These are phyloP conservation scores for Podospora anserina DNA, from an alignment of 495 filamentous ascomycete genomes.

Conservation along the genomic window DNA sequence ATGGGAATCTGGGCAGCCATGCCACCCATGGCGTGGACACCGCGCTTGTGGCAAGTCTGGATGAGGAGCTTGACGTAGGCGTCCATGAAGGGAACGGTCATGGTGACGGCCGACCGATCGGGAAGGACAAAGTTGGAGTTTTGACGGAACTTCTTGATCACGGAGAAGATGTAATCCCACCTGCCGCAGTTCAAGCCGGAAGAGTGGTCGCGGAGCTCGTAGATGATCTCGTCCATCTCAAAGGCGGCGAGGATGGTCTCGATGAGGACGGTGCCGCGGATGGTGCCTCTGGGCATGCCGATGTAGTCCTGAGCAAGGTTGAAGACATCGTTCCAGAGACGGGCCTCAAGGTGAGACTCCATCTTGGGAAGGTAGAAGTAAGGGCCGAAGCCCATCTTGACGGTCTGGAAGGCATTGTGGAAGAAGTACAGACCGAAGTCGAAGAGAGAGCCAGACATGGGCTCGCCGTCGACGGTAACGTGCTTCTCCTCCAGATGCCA, in stretches of 20 bases:
- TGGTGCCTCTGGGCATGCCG: slow-evolving; percentile 84
- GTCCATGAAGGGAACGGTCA: slow-evolving; percentile 99
- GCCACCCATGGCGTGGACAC: slow-evolving; percentile 97
- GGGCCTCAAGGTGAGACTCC: slow-evolving; percentile 95
- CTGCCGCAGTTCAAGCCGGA: slow-evolving; percentile 96
- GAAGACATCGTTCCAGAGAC: slow-evolving; percentile 99
- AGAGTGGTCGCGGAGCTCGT: slow-evolving; percentile 95
- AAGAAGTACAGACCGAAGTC: slow-evolving; percentile 99
- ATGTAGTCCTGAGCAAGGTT: slow-evolving; percentile 93
- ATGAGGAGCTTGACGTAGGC: slow-evolving; percentile 91
- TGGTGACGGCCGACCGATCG: slow-evolving; percentile 86
- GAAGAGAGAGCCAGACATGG: slow-evolving; percentile 90
- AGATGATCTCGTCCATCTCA: slow-evolving; percentile 99
- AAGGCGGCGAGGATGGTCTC: slow-evolving; percentile 99
- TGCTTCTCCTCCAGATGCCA: slow-evolving; percentile 99
- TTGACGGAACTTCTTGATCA: slow-evolving; percentile 99
- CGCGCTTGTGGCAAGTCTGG: slow-evolving; percentile 92
- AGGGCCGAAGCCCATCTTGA: slow-evolving; percentile 79
- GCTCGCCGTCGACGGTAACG: slow-evolving; percentile 91
- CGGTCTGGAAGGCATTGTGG: slow-evolving; percentile 91
- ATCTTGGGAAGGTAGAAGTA: slow-evolving; percentile 99
- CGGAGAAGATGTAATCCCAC: slow-evolving; percentile 99
- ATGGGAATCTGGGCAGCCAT: slow-evolving; percentile 99
- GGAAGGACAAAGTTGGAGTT: slow-evolving; percentile 91
- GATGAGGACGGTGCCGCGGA: slow-evolving; percentile 93